A percentile compares a stretch with the other conserved stretches of the same genome.
These are phyloP conservation scores for Leccinum huronense DNA, from an alignment of 1,284 basidiomycete species.

Conservation along the genomic window DNA sequence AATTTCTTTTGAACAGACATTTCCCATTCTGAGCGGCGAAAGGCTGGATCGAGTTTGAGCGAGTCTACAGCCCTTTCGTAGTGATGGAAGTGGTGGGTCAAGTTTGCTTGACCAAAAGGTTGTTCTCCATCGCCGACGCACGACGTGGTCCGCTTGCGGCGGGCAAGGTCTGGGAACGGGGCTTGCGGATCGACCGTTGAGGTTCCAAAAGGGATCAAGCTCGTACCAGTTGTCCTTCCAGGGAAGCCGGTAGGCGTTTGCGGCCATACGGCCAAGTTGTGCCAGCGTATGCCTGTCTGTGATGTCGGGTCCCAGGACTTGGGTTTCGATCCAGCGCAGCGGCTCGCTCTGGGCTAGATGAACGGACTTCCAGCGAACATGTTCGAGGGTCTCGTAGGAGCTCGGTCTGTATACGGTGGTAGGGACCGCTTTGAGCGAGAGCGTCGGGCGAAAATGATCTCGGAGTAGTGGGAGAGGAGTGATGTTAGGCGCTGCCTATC, in stretches of 20 bases:
- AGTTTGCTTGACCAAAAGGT: slow-evolving; percentile 49
- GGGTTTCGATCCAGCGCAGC: slow-evolving; percentile 57
- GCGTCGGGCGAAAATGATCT: slow-evolving; percentile 17
- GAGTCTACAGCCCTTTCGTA: slow-evolving; percentile 68
- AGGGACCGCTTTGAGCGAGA: slow-evolving; percentile 48
- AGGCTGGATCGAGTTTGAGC: slow-evolving; percentile 60
- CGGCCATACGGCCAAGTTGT: slow-evolving; percentile 87
- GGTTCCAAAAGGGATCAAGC: slow-evolving; percentile 72
- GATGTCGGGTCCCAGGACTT: slow-evolving; percentile 67
- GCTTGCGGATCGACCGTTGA: slow-evolving; percentile 37
- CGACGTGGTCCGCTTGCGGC: slow-evolving; percentile 48
- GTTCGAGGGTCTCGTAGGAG: slow-evolving; percentile 49
- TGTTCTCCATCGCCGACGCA: slow-evolving; percentile 53
- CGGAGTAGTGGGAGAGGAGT: slow-evolving; percentile 9
- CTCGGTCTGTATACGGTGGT: slow-evolving; percentile 62
- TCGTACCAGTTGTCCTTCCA: slow-evolving; percentile 81
- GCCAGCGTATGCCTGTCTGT: slow-evolving; percentile 79
- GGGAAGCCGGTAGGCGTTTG: slow-evolving; percentile 83
- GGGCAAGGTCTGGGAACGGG: slow-evolving; percentile 55
- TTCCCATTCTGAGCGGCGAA: slow-evolving; percentile 59
- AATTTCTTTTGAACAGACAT: slow-evolving; percentile 46
- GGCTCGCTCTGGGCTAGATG: slow-evolving; percentile 46
- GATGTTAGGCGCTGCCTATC: slow-evolving; percentile 6
- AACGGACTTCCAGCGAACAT: slow-evolving; percentile 53
- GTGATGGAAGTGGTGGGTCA: slow-evolving; percentile 76